Conservation (phyloP, 257 asterid genomes). For the Henckelia pumila region DNA sequence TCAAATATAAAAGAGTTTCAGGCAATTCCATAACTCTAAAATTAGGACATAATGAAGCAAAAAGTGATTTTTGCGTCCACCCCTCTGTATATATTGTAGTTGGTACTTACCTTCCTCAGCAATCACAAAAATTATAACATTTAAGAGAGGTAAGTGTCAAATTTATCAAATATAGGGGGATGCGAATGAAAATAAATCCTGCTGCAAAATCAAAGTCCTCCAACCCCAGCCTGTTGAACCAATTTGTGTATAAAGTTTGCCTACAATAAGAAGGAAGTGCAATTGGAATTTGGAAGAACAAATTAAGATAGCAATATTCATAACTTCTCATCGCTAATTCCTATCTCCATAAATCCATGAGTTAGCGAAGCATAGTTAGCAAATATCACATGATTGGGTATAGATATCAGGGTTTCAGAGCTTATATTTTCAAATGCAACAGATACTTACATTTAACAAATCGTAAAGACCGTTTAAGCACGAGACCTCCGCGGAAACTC, state of each 20-base stretch:
- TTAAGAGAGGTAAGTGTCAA: too few species aligned
- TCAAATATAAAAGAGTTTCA: background rate
- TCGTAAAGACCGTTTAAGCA: background rate
- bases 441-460: too few species aligned
- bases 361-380: background rate
- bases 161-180: too few species aligned
- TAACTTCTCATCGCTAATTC: background rate
- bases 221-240: background rate
- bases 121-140: too few species aligned
- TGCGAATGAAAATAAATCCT: too few species aligned
- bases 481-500: background rate
- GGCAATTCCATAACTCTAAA: background rate
- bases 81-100: too few species aligned
- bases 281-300: too few species aligned
- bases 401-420: background rate
- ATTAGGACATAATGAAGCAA: background rate
- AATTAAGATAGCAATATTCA: background rate
- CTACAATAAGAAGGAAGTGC: too few species aligned
- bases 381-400: background rate
- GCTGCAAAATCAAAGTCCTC: background rate
- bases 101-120: too few species aligned
- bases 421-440: too few species aligned
- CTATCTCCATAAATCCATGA: background rate
- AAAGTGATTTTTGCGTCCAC: too few species aligned
- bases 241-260: too few species aligned